These are phyloP conservation scores for Apodospora peruviana DNA, from an alignment of 495 filamentous ascomycete species.

Conservation along the genomic window DNA sequence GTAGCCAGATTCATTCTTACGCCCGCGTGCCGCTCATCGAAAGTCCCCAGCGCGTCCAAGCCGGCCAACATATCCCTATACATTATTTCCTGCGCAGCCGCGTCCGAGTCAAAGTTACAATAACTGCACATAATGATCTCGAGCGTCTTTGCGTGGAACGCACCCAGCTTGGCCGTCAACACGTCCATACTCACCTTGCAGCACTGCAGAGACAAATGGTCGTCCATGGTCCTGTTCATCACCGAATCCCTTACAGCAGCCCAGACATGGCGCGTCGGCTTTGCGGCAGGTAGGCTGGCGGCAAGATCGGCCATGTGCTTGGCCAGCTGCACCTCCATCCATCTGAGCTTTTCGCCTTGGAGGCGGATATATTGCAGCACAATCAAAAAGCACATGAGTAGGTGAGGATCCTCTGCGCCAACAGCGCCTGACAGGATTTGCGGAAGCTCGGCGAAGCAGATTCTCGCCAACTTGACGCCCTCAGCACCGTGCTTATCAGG, in stretches of 20 bases:
- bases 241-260: slow-evolving; percentile 1
- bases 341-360: slow-evolving; percentile 1
- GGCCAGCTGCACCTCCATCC: slow-evolving; percentile 6
- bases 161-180: neutral
- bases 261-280: neutral
- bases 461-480: slow-evolving; percentile 9
- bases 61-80: neutral
- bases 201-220: slow-evolving; percentile 1
- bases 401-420: neutral
- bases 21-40: slow-evolving; percentile 10
- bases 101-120: neutral
- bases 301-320: slow-evolving; percentile 4
- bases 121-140: slow-evolving; percentile 1
- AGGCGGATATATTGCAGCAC: slow-evolving; percentile 3
- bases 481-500: neutral
- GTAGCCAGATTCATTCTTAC: slow-evolving; percentile 6
- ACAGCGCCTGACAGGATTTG: neutral
- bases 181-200: neutral
- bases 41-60: slow-evolving; percentile 3
- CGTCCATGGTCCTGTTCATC: slow-evolving; percentile 1
- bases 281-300: neutral
- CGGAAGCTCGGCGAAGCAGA: slow-evolving; percentile 13
- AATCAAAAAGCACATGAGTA: slow-evolving; percentile 1
- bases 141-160: slow-evolving; percentile 6
- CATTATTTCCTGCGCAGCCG: neutral